Evolutionary conservation across 2,329 filamentous ascomycete genomes (phyloP), one percentile per base, ranked within the genome.

Genomic region (Ceratocystis alfenasii): DNA sequence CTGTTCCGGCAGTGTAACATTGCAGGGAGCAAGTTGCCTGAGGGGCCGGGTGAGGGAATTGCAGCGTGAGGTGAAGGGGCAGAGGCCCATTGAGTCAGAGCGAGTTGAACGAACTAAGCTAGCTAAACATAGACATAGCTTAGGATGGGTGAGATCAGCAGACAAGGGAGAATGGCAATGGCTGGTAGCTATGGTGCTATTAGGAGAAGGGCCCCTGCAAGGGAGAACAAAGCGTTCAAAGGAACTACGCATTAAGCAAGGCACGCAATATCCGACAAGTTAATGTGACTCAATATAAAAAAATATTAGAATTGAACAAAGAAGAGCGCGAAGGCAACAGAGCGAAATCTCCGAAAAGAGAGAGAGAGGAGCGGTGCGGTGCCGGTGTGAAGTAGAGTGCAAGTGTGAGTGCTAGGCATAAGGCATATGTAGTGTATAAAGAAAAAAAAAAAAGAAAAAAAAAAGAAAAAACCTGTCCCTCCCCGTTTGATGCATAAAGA

Each of bases 1-100:
- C 73, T 92, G 68, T 91, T 92, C 72, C 77, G 88, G 69, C 88
- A 92, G 77, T 92, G 88, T 75, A 91, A 92, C 73, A 78, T 91
- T 74, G 87, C 88, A n/a, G 84, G 81, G 2, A 87, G 81, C 67
- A 75, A 80, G 68, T 73, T 81, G 46, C 83, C 84, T 6, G 71
- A 80, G 63, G 83, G 83, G 0, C 81, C 82, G 25, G 62, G 12
- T 6, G 41, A 44, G 17, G 46, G 22, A 28, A 45, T n/a, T 20
- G 28, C 6, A 10, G 41, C 17, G 25, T 45, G n/a, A 17, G 36
- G 36, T 41, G 36, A 12, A 41, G 36, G 33, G 33, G 10, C 36
- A 41, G 36, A 41, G 10, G 36, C 10, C 10, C 2, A 15, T 41
- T 41, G 36, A 41, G 36, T 41, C 36, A 12, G 36, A 12, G 36